phyloP scores from a whole-genome alignment of 2,329 filamentous ascomycete genomes.

The Capronia epimyces region DNA sequence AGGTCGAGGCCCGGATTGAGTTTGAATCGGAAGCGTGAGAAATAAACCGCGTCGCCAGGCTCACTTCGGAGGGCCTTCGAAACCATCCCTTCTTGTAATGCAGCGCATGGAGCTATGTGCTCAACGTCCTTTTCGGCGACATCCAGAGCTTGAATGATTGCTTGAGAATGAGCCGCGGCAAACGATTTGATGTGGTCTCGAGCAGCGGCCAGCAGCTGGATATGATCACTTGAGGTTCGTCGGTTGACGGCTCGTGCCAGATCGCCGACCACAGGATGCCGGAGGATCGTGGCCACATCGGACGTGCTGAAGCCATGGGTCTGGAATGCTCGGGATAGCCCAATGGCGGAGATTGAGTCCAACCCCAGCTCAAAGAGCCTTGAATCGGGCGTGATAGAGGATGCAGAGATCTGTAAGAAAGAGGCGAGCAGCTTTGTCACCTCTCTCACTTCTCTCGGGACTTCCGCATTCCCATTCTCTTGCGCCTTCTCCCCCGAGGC shows the following conservation, averaged over 20 bases:
- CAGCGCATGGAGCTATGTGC: slow-evolving; percentile 73
- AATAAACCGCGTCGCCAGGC: slow-evolving; percentile 58
- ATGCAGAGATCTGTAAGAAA: slow-evolving; percentile 44
- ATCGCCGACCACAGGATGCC: slow-evolving; percentile 50
- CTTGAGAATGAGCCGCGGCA: slow-evolving; percentile 54
- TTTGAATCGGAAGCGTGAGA: slow-evolving; percentile 65
- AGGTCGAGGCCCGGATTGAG: slow-evolving; percentile 47
- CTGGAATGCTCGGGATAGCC: slow-evolving; percentile 61
- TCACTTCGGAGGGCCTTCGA: slow-evolving; percentile 59
- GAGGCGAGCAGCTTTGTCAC: slow-evolving; percentile 44
- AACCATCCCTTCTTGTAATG: slow-evolving; percentile 81
- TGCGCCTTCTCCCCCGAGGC: slow-evolving; percentile 41
- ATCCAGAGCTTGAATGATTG: slow-evolving; percentile 50
- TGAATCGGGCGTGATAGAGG: slow-evolving; percentile 48
- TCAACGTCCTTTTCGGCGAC: slow-evolving; percentile 56
- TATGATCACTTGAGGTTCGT: not conserved
- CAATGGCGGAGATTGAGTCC: slow-evolving; percentile 78
- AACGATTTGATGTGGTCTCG: slow-evolving; percentile 60
- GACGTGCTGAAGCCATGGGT: slow-evolving; percentile 56
- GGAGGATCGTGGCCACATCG: slow-evolving; percentile 63
- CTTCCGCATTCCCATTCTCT: slow-evolving; percentile 32
- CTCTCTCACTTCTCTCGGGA: slow-evolving; percentile 45
- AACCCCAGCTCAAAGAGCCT: slow-evolving; percentile 82
- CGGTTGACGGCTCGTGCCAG: slow-evolving; percentile 33
- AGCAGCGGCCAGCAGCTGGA: slow-evolving; percentile 39